Percentiles rank a stretch among this genome's conserved stretches.
phyloP scores from a whole-genome alignment of 2,329 filamentous ascomycete species.

The Colletotrichum sp. region DNA sequence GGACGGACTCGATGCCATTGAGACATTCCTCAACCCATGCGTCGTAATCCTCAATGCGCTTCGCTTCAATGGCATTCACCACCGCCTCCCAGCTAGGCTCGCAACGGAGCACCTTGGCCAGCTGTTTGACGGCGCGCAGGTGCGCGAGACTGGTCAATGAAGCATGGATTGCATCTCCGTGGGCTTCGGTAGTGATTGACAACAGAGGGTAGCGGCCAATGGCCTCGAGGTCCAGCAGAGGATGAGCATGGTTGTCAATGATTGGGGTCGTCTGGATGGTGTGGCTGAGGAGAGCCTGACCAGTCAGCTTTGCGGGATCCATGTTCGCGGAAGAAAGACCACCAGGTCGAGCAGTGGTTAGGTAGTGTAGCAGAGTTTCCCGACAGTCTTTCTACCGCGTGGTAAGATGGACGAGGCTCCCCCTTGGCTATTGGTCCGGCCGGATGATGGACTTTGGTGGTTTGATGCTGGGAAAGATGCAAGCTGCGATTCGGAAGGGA shows the following conservation, averaged over 20 bases:
- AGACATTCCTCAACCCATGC: slow-evolving; percentile 69
- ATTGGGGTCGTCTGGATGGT: slow-evolving; percentile 63
- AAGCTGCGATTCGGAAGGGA: background rate
- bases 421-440: background rate
- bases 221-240: slow-evolving; percentile 60
- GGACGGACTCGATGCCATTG: slow-evolving; percentile 71
- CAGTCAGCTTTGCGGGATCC: slow-evolving; percentile 22
- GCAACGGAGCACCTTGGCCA: slow-evolving; percentile 68
- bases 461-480: background rate
- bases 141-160: slow-evolving; percentile 69
- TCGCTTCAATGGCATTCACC: slow-evolving; percentile 44
- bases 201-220: slow-evolving; percentile 53
- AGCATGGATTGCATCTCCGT: slow-evolving; percentile 68
- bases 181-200: slow-evolving; percentile 74
- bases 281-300: slow-evolving; percentile 28
- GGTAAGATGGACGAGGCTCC: background rate
- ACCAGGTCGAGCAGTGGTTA: background rate
- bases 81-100: slow-evolving; percentile 65
- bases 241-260: slow-evolving; percentile 77
- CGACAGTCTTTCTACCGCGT: slow-evolving; percentile 3
- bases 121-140: slow-evolving; percentile 70
- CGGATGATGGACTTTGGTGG: background rate
- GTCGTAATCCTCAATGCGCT: slow-evolving; percentile 50
- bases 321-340: slow-evolving; percentile 14
- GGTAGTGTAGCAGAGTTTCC: background rate